Conservation (phyloP, 1,139 yeast species). For the Saccharomycopsis hybrid region DNA sequence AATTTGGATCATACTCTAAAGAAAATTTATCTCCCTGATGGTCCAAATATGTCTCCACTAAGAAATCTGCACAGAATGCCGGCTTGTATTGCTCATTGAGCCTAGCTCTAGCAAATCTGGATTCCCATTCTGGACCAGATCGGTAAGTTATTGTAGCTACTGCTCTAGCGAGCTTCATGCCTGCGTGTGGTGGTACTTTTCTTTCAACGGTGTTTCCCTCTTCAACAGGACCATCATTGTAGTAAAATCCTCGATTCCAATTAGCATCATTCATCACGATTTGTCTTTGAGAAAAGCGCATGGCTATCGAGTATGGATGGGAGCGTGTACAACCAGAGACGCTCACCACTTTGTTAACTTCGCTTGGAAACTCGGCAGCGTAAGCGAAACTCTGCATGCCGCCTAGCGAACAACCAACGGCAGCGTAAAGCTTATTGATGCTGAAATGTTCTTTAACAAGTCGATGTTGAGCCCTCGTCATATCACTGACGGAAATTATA, state of each 20-base stretch:
- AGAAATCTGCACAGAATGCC: constrained; percentile 86
- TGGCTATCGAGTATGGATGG: constrained; percentile 90
- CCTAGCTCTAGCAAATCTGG: constrained; percentile 80
- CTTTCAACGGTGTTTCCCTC: constrained; percentile 27
- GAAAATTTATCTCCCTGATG: constrained; percentile 95
- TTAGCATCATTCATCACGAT: constrained; percentile 91
- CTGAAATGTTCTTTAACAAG: constrained; percentile 56
- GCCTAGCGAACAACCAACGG: constrained; percentile 93
- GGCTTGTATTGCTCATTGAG: constrained; percentile 77
- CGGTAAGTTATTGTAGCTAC: constrained; percentile 92
- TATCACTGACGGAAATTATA: constrained; percentile 75
- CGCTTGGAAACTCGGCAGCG: constrained; percentile 76
- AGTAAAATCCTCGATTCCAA: constrained; percentile 90
- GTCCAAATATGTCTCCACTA: constrained; percentile 86
- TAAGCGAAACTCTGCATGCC: constrained; percentile 94
- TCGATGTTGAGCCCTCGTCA: constrained; percentile 83
- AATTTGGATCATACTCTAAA: constrained; percentile 85
- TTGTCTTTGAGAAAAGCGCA: constrained; percentile 89
- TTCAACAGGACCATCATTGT: constrained; percentile 29
- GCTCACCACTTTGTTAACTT: constrained; percentile 64
- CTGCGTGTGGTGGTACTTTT: constrained; percentile 80
- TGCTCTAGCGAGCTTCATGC: constrained; percentile 91
- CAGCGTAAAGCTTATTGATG: constrained; percentile 60
- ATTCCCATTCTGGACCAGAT: constrained; percentile 97
- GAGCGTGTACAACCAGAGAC: constrained; percentile 91